These are phyloP conservation scores for Aurinia saxatilis DNA, from an alignment of 345 rosid species.

Conservation along the genomic window DNA sequence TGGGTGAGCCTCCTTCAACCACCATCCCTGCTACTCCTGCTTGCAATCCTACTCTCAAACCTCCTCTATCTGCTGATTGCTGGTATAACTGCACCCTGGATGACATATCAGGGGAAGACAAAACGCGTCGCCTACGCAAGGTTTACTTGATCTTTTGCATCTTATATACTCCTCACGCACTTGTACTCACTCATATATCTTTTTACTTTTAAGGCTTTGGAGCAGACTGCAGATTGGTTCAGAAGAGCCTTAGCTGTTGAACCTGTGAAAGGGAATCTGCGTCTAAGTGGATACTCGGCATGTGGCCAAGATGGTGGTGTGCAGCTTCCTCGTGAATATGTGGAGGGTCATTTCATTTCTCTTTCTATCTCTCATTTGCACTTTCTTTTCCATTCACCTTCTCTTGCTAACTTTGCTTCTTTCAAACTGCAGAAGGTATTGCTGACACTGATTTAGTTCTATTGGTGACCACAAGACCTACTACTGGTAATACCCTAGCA, in stretches of 20 bases:
- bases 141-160: slow-evolving; percentile 27
- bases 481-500: slow-evolving; percentile 98
- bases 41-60: slow-evolving; percentile 69
- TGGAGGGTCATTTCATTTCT: slow-evolving; percentile 80
- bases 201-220: slow-evolving; percentile 65
- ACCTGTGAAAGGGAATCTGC: slow-evolving; percentile 93
- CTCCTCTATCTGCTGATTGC: slow-evolving; percentile 86
- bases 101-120: slow-evolving; percentile 90
- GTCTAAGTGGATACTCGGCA: slow-evolving; percentile 97
- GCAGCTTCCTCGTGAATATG: slow-evolving; percentile 89
- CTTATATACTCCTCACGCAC: slow-evolving; percentile 4
- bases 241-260: slow-evolving; percentile 88
- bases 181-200: slow-evolving; percentile 22
- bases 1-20: slow-evolving; percentile 80
- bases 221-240: slow-evolving; percentile 94
- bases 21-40: slow-evolving; percentile 39
- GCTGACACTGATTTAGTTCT: slow-evolving; percentile 89
- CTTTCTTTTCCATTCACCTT: background rate
- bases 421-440: slow-evolving; percentile 60
- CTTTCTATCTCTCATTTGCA: background rate
- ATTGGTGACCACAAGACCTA: slow-evolving; percentile 96
- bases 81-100: slow-evolving; percentile 96
- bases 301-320: slow-evolving; percentile 99
- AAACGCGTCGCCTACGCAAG: slow-evolving; percentile 82
- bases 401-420: background rate